Conservation (phyloP, 345 rosid genomes). For the Geranium rotundifolium region DNA sequence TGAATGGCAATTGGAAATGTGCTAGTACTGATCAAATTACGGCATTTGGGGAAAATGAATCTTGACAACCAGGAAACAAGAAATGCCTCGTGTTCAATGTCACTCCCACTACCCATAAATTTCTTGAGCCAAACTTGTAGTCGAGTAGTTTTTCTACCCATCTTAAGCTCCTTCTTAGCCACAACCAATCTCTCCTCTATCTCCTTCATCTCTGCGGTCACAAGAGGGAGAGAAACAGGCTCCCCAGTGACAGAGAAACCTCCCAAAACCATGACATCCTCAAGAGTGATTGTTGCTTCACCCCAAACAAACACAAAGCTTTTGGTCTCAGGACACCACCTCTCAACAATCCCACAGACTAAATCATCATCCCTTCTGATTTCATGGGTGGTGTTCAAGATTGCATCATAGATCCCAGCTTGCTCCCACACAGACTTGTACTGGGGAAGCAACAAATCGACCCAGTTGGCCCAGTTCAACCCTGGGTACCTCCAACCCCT, state of each 20-base stretch:
- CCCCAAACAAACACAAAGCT: too few relatives aligned
- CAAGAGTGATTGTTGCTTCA: too few relatives aligned
- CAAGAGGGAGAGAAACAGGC: slow-evolving; percentile 20
- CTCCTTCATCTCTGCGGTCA: slow-evolving; percentile 13
- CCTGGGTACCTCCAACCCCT: slow-evolving; percentile 24
- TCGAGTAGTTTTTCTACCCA: slow-evolving; percentile 19
- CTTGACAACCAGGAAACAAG: slow-evolving; percentile 40
- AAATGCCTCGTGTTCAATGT: slow-evolving; percentile 57
- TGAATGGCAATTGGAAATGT: slow-evolving; percentile 34
- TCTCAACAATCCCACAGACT: slow-evolving; percentile 26
- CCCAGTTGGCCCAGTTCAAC: slow-evolving; percentile 32
- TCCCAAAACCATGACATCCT: too few relatives aligned
- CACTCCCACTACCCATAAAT: slow-evolving; percentile 27
- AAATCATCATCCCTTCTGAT: slow-evolving; percentile 19
- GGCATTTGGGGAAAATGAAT: slow-evolving; percentile 21
- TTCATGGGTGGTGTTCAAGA: slow-evolving; percentile 26
- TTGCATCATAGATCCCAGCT: slow-evolving; percentile 35
- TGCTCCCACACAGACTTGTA: slow-evolving; percentile 26
- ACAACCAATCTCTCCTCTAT: slow-evolving; percentile 15
- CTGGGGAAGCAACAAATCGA: slow-evolving; percentile 20
- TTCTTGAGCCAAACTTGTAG: slow-evolving; percentile 27
- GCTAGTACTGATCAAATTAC: background rate
- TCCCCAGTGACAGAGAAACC: slow-evolving; percentile 35
- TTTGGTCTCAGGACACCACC: too few relatives aligned
- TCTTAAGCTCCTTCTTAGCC: slow-evolving; percentile 26